phyloP scores from a whole-genome alignment of 768 basidiomycete genomes.

The Tylopilus subfusipes region DNA sequence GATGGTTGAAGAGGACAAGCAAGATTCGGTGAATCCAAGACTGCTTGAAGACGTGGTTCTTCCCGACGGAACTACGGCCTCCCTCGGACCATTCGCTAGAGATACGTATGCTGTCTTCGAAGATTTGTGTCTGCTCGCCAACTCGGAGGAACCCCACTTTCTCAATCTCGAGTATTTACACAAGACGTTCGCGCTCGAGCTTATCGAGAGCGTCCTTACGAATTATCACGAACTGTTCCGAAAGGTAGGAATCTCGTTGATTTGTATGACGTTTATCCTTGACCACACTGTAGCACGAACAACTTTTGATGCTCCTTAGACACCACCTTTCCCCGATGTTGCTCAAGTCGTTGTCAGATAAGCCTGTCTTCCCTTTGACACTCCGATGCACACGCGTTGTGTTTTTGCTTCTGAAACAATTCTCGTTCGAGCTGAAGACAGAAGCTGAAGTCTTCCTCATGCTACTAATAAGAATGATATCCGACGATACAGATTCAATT shows the following conservation, averaged over 20 bases:
- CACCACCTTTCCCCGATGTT: slow-evolving; percentile 89
- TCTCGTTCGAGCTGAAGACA: slow-evolving; percentile 71
- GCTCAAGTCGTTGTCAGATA: slow-evolving; percentile 79
- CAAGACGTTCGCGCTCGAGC: slow-evolving; percentile 93
- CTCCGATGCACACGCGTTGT: slow-evolving; percentile 91
- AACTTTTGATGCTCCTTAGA: slow-evolving; percentile 80
- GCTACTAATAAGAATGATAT: slow-evolving; percentile 61
- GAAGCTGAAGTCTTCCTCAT: slow-evolving; percentile 87
- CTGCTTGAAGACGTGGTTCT: slow-evolving; percentile 45
- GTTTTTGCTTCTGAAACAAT: slow-evolving; percentile 90
- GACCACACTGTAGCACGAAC: slow-evolving; percentile 54
- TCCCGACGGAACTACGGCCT: slow-evolving; percentile 63
- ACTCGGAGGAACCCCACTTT: slow-evolving; percentile 76
- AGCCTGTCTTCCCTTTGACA: slow-evolving; percentile 80
- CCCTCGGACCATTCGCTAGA: slow-evolving; percentile 68
- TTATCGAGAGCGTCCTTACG: slow-evolving; percentile 94
- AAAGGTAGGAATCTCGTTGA: slow-evolving; percentile 46
- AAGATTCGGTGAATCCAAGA: slow-evolving; percentile 25
- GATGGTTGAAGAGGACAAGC: slow-evolving; percentile 73
- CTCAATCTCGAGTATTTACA: slow-evolving; percentile 78
- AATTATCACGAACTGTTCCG: slow-evolving; percentile 87
- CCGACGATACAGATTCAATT: slow-evolving; percentile 45
- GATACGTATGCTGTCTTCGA: slow-evolving; percentile 90
- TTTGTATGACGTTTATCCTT: neutral
- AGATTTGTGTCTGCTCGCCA: slow-evolving; percentile 86